These are phyloP conservation scores for Trichophyton benhamiae DNA, from an alignment of 2,329 filamentous ascomycete species.

Conservation along the genomic window DNA sequence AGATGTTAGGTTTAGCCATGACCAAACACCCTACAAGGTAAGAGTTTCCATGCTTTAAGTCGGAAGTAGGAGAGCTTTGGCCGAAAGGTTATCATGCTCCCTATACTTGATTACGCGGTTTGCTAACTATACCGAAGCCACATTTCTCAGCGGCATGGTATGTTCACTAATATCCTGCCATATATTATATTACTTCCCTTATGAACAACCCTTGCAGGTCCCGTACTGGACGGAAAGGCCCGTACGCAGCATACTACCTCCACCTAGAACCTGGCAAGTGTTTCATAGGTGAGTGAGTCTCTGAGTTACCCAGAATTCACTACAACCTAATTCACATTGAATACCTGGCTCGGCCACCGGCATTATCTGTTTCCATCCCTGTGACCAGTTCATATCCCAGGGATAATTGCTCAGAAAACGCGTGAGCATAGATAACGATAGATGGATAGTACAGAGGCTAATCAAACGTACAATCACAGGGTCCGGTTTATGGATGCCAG, in stretches of 20 bases:
- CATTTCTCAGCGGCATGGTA: conserved; percentile 75
- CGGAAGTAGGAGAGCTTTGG: background rate
- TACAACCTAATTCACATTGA: background rate
- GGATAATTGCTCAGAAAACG: background rate
- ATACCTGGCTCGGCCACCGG: background rate
- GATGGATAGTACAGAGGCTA: background rate
- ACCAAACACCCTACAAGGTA: conserved; percentile 82
- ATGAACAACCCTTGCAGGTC: conserved; percentile 39
- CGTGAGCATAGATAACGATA: background rate
- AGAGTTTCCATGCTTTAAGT: conserved; percentile 14
- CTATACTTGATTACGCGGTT: too few species aligned
- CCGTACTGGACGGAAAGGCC: conserved; percentile 73
- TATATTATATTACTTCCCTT: conserved; percentile 10
- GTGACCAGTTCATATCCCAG: background rate
- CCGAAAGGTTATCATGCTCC: too few species aligned
- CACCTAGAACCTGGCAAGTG: conserved; percentile 61
- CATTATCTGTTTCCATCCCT: background rate
- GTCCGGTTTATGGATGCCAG: conserved; percentile 72
- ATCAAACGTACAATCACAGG: conserved; percentile 30
- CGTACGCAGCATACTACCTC: conserved; percentile 80
- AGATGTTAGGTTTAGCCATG: conserved; percentile 71
- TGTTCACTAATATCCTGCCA: conserved; percentile 14
- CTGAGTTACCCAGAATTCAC: background rate
- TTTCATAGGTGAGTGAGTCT: conserved; percentile 52
- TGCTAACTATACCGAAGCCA: conserved; percentile 38